Evolutionary conservation across 352 stramenopile genomes (phyloP).

Genomic region (Pythium diclinum): DNA sequence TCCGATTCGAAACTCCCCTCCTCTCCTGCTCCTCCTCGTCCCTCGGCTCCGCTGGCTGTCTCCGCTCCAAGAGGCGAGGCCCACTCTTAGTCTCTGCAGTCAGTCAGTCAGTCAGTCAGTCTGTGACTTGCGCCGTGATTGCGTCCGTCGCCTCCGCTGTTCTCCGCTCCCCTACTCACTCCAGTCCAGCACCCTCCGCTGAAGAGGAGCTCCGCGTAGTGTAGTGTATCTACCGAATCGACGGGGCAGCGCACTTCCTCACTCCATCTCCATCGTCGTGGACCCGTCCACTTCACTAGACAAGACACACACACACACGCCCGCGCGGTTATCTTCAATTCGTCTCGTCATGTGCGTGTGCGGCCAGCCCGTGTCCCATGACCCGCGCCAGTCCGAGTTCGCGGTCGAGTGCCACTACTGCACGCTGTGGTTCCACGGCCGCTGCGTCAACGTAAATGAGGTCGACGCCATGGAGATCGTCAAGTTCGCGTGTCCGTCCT

Average conservation of each 20-base stretch:
- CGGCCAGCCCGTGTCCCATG: conserved; percentile 24
- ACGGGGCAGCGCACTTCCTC: no score
- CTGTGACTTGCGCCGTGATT: conserved; percentile 2
- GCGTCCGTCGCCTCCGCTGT: conserved; percentile 1
- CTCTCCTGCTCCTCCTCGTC: conserved; percentile 1
- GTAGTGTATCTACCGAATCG: conserved; percentile 6
- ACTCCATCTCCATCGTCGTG: background rate
- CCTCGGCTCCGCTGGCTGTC: background rate
- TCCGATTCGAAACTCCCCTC: background rate
- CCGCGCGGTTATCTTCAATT: background rate
- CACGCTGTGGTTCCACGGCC: conserved; percentile 57
- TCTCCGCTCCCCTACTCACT: conserved; percentile 2
- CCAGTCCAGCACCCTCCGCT: no score
- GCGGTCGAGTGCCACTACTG: conserved; percentile 70
- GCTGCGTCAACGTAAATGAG: conserved; percentile 52
- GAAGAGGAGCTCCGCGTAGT: no score
- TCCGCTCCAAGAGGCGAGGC: background rate
- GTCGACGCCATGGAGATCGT: conserved; percentile 53
- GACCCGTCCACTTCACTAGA: no score
- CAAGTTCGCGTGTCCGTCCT: conserved; percentile 49
- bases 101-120: background rate
- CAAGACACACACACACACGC: no score
- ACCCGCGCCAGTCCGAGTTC: conserved; percentile 34
- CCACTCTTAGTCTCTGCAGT: background rate
- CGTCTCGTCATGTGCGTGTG: conserved; percentile 28